Evolutionary conservation across 2,329 filamentous ascomycete species (phyloP), one percentile per base, ranked within the genome.

Genomic region (Alternaria viburni): DNA sequence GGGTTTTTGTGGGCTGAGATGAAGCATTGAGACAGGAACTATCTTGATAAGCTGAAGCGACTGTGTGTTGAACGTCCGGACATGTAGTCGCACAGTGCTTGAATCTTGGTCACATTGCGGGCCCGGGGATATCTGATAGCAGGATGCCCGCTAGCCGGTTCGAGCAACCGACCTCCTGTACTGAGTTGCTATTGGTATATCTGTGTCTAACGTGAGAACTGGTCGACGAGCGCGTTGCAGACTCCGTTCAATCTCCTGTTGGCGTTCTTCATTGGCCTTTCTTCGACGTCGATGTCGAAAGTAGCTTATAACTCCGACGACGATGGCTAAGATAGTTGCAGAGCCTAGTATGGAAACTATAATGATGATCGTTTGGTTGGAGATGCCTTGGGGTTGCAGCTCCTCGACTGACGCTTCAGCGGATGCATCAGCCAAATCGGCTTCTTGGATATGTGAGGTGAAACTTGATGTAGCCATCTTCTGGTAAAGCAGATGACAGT

Each of bases 181-280:
- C 5, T 44, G 28, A 13, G 17, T 45, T 15, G 25, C 25, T 11
- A 13, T 36, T 19, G 57, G 17, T 10, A 54, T 4, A 8, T 54
- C 49, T 7, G 58, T 61, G 21, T 56, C 58, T 12, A 61, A 19
- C 1, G 58, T 47, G 5, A 56, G 30, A 6, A 56, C 44, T 4
- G 51, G 58, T 12, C 17, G 28, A 45, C 30, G 43, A 41, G 58
- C 58, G 5, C 45, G 44, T 25, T 44, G 21, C 26, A 64, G 13
- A 43, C 61, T 61, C 28, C 45, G 26, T 45, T 64, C 54, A 10
- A 65, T 57, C 32, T 65, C 63, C 25, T 41, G 32, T 43, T 62
- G 32, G 5, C 36, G 19, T 19, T 54, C 8, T 8, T 50, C 4
- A 5, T 45, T 10, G 5, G 26, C 11, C 3, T 54, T 55, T 19